phyloP scores from a whole-genome alignment of 495 filamentous ascomycete species.

The Hypomontagnella submonticulosa region DNA sequence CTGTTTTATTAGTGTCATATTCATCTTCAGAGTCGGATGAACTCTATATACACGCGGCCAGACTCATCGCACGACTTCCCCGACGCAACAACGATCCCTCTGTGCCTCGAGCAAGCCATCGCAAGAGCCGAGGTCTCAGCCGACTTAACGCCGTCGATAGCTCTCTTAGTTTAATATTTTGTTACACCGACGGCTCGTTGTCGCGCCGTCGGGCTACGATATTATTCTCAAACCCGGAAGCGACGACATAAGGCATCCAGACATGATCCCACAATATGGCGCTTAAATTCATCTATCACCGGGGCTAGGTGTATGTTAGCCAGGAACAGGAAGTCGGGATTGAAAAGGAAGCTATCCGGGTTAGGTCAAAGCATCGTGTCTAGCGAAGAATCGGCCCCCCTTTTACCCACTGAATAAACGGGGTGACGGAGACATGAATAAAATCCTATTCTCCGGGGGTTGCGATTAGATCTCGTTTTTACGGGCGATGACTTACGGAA shows the following conservation, averaged over 20 bases:
- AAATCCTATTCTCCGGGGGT: conserved; percentile 8
- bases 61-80: background rate
- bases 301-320: background rate
- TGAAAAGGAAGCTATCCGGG: too few relatives aligned
- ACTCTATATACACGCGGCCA: background rate
- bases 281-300: background rate
- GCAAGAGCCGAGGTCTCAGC: conserved; percentile 8
- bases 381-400: too few relatives aligned
- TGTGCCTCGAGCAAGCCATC: background rate
- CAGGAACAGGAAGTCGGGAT: too few relatives aligned
- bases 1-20: background rate
- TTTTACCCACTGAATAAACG: background rate
- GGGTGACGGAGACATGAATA: background rate
- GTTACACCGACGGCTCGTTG: conserved; percentile 4
- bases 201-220: conserved; percentile 1
- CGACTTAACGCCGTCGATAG: background rate
- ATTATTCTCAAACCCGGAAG: background rate
- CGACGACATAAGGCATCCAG: background rate
- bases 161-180: background rate
- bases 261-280: background rate
- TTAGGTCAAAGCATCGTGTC: background rate
- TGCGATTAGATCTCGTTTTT: too few relatives aligned
- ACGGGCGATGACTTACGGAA: too few relatives aligned
- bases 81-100: background rate
- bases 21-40: conserved; percentile 1